These are phyloP conservation scores for Kalmusia sp. DNA, from an alignment of 2,329 filamentous ascomycete species.

Conservation along the genomic window DNA sequence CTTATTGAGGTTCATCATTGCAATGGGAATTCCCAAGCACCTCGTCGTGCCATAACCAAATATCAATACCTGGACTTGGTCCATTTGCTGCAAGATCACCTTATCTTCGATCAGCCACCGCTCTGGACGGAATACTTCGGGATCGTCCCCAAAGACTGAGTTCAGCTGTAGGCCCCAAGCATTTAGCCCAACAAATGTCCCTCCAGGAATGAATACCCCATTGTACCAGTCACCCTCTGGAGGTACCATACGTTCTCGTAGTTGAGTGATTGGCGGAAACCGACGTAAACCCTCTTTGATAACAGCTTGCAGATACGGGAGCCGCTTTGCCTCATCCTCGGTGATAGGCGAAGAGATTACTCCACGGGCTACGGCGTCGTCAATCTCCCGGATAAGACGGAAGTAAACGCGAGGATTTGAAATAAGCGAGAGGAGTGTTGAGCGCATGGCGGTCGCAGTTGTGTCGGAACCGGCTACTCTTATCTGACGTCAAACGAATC, in stretches of 20 bases:
- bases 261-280: neutral
- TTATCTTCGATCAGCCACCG: neutral
- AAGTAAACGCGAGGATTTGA: constrained; percentile 10
- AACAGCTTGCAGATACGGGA: constrained; percentile 8
- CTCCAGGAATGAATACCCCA: neutral
- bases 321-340: constrained; percentile 8
- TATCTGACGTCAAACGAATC: too few species aligned
- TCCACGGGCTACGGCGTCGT: neutral
- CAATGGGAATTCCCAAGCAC: constrained; percentile 2
- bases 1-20: neutral
- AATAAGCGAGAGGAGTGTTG: constrained; percentile 13
- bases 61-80: neutral
- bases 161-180: neutral
- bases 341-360: constrained; percentile 13
- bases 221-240: neutral
- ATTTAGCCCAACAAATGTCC: neutral
- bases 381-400: constrained; percentile 14
- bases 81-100: neutral
- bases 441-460: constrained; percentile 16
- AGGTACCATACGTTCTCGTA: neutral
- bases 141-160: neutral
- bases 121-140: neutral
- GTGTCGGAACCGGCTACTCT: constrained; percentile 20
- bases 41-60: neutral
- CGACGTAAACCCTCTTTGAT: neutral